Conservation (phyloP, 2,329 filamentous ascomycete genomes). For the Rutstroemia sydowiana region DNA sequence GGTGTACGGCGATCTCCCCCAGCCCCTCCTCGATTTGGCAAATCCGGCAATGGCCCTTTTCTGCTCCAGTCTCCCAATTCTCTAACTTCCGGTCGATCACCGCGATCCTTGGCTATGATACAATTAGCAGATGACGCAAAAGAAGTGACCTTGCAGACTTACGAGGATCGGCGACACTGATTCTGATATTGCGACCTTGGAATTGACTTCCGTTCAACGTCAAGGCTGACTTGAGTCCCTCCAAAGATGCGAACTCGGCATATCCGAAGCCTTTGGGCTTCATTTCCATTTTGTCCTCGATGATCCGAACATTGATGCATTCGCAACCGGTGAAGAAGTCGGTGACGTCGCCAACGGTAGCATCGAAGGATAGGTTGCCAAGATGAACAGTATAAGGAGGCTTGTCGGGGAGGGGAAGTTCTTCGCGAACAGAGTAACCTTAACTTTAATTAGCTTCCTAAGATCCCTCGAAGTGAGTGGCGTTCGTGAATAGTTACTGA, state of each 20-base stretch:
- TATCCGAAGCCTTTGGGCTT: slow-evolving; percentile 98
- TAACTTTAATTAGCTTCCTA: slow-evolving; percentile 14
- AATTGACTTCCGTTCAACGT: slow-evolving; percentile 74
- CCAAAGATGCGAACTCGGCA: slow-evolving; percentile 82
- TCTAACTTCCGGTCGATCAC: slow-evolving; percentile 57
- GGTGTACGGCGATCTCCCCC: slow-evolving; percentile 36
- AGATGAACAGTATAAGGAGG: slow-evolving; percentile 94
- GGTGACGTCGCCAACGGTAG: slow-evolving; percentile 72
- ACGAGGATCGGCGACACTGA: slow-evolving; percentile 98
- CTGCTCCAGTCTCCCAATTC: slow-evolving; percentile 89
- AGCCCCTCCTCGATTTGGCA: slow-evolving; percentile 48
- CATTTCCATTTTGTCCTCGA: slow-evolving; percentile 89
- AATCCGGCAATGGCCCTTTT: slow-evolving; percentile 78
- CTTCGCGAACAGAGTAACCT: slow-evolving; percentile 63
- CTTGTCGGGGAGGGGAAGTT: slow-evolving; percentile 79
- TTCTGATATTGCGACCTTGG: slow-evolving; percentile 80
- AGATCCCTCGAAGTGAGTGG: neutral
- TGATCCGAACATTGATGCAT: slow-evolving; percentile 86
- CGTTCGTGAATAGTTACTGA: slow-evolving; percentile 13
- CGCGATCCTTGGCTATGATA: slow-evolving; percentile 69
- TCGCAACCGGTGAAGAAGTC: slow-evolving; percentile 82
- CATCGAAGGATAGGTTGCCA: slow-evolving; percentile 94
- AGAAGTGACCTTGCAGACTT: slow-evolving; percentile 39
- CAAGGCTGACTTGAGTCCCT: slow-evolving; percentile 87
- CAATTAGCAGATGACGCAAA: slow-evolving; percentile 13